Percentiles rank a stretch among this genome's conserved stretches.
phyloP scores from a whole-genome alignment of 805 yeast genomes.

The Wickerhamiella qilinensis region DNA sequence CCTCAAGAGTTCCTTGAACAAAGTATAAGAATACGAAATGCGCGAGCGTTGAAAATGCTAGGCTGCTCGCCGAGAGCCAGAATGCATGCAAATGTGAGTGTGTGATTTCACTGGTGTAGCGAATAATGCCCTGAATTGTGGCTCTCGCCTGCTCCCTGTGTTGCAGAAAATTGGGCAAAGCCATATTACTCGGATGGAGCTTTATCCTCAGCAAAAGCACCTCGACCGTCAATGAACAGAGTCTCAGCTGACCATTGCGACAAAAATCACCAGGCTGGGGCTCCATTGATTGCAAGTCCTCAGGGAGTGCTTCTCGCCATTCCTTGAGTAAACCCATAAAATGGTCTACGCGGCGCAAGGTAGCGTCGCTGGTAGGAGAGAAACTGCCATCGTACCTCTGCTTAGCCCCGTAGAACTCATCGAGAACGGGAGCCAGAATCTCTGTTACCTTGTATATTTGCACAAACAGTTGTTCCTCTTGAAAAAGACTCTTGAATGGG shows the following conservation, averaged over 20 bases:
- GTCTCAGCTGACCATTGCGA: constrained; percentile 19
- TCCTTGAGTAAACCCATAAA: constrained; percentile 10
- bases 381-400: constrained; percentile 8
- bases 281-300: constrained; percentile 16
- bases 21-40: constrained; percentile 21
- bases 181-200: constrained; percentile 15
- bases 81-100: constrained; percentile 23
- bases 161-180: constrained; percentile 6
- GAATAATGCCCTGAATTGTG: constrained; percentile 17
- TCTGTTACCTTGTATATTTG: constrained; percentile 15
- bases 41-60: constrained; percentile 19
- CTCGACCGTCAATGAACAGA: constrained; percentile 19
- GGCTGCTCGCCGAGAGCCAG: constrained; percentile 21
- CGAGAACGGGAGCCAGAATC: constrained; percentile 16
- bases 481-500: constrained; percentile 13
- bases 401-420: constrained; percentile 13
- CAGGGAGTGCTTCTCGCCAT: constrained; percentile 18
- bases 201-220: constrained; percentile 17
- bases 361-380: constrained; percentile 5
- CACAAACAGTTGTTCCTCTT: constrained; percentile 18
- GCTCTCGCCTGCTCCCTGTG: constrained; percentile 18
- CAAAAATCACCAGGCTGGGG: constrained; percentile 15
- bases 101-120: constrained; percentile 19
- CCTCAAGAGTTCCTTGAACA: constrained; percentile 18
- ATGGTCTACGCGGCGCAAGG: constrained; percentile 9